phyloP scores from a whole-genome alignment of 2,329 filamentous ascomycete genomes.

The Botryotinia globosa region DNA sequence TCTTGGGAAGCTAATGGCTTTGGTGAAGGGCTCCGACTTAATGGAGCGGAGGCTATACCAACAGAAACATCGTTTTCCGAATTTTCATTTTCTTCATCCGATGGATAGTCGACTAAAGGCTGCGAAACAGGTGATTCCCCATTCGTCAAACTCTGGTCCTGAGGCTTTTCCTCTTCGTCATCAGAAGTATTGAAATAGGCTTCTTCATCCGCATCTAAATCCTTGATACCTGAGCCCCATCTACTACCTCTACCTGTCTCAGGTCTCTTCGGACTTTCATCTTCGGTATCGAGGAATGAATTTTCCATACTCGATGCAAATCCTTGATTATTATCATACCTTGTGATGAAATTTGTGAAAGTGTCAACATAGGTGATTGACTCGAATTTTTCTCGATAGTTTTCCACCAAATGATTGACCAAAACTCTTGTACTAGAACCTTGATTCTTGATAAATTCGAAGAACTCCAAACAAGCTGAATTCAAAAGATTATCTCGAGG shows the following conservation, averaged over 20 bases:
- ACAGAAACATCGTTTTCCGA: conserved; percentile 48
- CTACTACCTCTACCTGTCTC: conserved; percentile 56
- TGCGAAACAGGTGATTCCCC: conserved; percentile 62
- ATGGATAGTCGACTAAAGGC: conserved; percentile 86
- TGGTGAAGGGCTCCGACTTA: conserved; percentile 28
- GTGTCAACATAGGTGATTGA: conserved; percentile 79
- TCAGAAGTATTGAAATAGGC: conserved; percentile 93
- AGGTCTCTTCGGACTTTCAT: conserved; percentile 46
- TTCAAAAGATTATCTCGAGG: conserved; percentile 90
- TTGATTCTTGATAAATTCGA: conserved; percentile 84
- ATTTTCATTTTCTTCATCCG: conserved; percentile 81
- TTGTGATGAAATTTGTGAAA: conserved; percentile 71
- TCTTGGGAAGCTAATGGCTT: conserved; percentile 28
- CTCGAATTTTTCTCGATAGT: conserved; percentile 74
- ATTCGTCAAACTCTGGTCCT: conserved; percentile 49
- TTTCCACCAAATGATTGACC: conserved; percentile 79
- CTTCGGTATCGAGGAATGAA: conserved; percentile 70
- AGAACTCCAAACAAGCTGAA: conserved; percentile 90
- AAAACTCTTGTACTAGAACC: conserved; percentile 66
- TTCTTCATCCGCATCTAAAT: conserved; percentile 82
- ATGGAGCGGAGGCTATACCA: conserved; percentile 24
- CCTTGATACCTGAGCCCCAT: conserved; percentile 68
- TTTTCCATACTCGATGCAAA: conserved; percentile 62
- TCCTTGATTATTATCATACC: conserved; percentile 76
- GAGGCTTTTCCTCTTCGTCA: conserved; percentile 63